Conservation (phyloP, 768 basidiomycete species). For the Lyophyllum atratum region DNA sequence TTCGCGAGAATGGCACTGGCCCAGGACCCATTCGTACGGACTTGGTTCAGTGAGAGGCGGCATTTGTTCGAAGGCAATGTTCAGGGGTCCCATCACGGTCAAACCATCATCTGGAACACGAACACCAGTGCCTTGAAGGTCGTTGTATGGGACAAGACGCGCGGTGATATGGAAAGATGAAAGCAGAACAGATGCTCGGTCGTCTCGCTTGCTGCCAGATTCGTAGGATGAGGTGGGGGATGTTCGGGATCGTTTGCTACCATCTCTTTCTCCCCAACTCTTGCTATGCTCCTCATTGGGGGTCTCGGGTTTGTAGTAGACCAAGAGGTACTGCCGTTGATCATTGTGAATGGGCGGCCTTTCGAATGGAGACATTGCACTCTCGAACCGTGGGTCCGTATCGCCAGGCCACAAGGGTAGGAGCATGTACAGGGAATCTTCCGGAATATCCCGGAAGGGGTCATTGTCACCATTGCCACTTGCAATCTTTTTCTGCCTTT, state of each 20-base stretch:
- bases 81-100: conserved; percentile 60
- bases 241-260: conserved; percentile 46
- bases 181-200: conserved; percentile 51
- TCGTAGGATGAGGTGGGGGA: conserved; percentile 41
- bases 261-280: conserved; percentile 30
- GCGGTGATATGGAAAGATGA: conserved; percentile 73
- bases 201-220: conserved; percentile 32
- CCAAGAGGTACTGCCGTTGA: conserved; percentile 70
- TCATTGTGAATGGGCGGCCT: conserved; percentile 45
- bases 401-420: conserved; percentile 84
- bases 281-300: conserved; percentile 26
- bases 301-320: conserved; percentile 63
- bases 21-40: conserved; percentile 51
- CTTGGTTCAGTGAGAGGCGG: conserved; percentile 39
- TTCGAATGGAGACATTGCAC: conserved; percentile 26
- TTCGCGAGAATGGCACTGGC: conserved; percentile 61
- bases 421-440: conserved; percentile 79
- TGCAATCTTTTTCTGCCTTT: conserved; percentile 32
- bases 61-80: conserved; percentile 52
- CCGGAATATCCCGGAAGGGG: conserved; percentile 62
- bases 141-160: conserved; percentile 69
- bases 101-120: conserved; percentile 74
- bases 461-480: conserved; percentile 30
- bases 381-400: conserved; percentile 49
- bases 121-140: conserved; percentile 72